Evolutionary conservation across 1,284 basidiomycete species (phyloP), one percentile per base, ranked within the genome.

Genomic region (Xerocomus minutiporus): DNA sequence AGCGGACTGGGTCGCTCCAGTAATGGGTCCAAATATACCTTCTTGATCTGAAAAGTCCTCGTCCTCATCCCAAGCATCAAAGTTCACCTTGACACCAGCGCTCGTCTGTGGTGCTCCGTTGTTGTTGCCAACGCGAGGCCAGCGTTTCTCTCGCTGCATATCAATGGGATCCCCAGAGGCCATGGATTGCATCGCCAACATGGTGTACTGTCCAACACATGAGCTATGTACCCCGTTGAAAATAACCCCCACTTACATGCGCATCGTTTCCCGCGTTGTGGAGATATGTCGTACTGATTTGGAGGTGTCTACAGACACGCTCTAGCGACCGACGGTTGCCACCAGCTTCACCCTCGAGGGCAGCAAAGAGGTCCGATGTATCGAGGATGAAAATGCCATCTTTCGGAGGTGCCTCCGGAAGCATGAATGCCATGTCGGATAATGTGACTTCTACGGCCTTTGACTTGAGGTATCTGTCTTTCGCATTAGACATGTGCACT

Each of bases 251-350:
- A 29, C 82, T 50, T 62, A 89, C 88, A 64, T 85, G 77, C 0
- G 90, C 90, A 67, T 93, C 90, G 63, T 93, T 93, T 0, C 91
- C 91, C 2, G 88, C 88, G 65, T 93, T 93, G 73, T 93, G 90
- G 50, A 90, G 71, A 60, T 76, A 75, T 32, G 75, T 58, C 1
- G 79, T 77, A 0, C 69, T 60, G 44, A 91, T 75, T 48, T 81
- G 77, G 8, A 93, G 75, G 42, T 83, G 78, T 45, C 73, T 70
- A 64, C 84, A 86, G 31, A 82, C 74, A 26, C 79, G 77, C 52
- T 80, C 76, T 13, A 93, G 76, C 0, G 73, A 71, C 40, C 79
- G 72, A 43, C 77, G 75, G 61, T 84, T 76, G 47, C 73, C 73
- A 8, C 72, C 65, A 0, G 72, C 71, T 53, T 80, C 77, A 8